phyloP scores from a whole-genome alignment of 495 filamentous ascomycete species.

The Xylaria bambusicola region DNA sequence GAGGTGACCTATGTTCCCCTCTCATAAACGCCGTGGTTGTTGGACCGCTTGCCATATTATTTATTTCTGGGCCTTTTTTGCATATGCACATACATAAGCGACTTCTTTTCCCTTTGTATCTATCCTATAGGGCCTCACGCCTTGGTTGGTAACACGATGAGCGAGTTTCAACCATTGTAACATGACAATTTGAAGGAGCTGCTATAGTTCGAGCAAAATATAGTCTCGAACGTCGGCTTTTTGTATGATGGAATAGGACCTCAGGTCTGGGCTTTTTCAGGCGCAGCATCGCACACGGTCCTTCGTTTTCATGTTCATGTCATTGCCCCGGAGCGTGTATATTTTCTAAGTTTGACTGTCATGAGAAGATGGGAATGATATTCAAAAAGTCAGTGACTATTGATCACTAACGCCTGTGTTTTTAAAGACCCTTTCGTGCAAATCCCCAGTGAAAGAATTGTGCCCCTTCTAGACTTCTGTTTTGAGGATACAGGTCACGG shows the following conservation, averaged over 20 bases:
- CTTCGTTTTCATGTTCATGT: not conserved
- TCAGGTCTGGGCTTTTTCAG: conserved; percentile 10
- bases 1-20: conserved; percentile 25
- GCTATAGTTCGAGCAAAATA: conserved; percentile 1
- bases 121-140: conserved; percentile 38
- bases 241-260: conserved; percentile 10
- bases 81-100: conserved; percentile 22
- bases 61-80: conserved; percentile 9
- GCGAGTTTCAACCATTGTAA: conserved; percentile 10
- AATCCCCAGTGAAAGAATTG: too few relatives aligned
- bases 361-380: conserved; percentile 9
- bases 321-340: conserved; percentile 1
- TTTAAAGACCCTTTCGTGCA: not conserved
- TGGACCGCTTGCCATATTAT: conserved; percentile 28
- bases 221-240: not conserved
- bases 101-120: conserved; percentile 37
- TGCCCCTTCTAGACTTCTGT: too few relatives aligned
- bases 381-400: not conserved
- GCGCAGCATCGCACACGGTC: conserved; percentile 14
- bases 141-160: conserved; percentile 5
- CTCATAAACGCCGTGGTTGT: conserved; percentile 3
- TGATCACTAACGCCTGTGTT: not conserved
- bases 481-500: too few relatives aligned
- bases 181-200: conserved; percentile 10
- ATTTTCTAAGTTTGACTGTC: not conserved